Base-by-base conservation (phyloP, 1,139 yeast genomes). In the Geotrichum histeridarum region DNA sequence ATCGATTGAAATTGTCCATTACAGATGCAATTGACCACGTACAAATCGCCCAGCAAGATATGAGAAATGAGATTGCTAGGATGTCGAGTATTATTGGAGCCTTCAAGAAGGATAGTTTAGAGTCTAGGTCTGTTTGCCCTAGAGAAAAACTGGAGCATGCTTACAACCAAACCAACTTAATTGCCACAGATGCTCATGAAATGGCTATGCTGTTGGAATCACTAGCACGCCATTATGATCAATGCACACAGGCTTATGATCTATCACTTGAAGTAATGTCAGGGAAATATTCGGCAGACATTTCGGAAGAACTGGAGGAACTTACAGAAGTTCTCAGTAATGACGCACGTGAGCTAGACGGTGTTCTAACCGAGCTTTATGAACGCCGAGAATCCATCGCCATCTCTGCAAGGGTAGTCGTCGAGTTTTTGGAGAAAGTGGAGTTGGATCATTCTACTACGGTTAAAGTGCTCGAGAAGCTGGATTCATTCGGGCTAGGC, bases 141-240 rank as follows among this genome's bases (percentile, higher is more conserved):
- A 50, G 47, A 36, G 45, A 39, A 33, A 45, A 50, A 18, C 57
- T 65, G 17, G 67, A 62, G 47, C 51, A 57, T 37, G 68, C 67
- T 1, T 63, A 65, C 51, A 61, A 62, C 14, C 55, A 63, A 17
- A 60, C 69, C 1, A 61, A 63, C 31, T 48, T 60, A 11, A 63
- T 65, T 12, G 69, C 70, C 6, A 60, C 61, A 0, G 71, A 84
- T 54, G 95, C 89, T 53, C 77, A 77, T 57, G 94, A 86, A 54
- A 76, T 89, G 68, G 94, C 88, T 0, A 76, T 79, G 8, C 72
- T 86, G 17, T 71, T 90, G 38, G 84, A 82, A 57, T 82, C 90
- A 65, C 71, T 90, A 39, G 85, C 96, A 6, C 80, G 81, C 54
- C 96, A 90, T 69, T 88, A 82, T 61, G 96, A 89, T 66, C 90